These are phyloP conservation scores for Botrytis medusae DNA, from an alignment of 2,329 filamentous ascomycete species.

Conservation along the genomic window DNA sequence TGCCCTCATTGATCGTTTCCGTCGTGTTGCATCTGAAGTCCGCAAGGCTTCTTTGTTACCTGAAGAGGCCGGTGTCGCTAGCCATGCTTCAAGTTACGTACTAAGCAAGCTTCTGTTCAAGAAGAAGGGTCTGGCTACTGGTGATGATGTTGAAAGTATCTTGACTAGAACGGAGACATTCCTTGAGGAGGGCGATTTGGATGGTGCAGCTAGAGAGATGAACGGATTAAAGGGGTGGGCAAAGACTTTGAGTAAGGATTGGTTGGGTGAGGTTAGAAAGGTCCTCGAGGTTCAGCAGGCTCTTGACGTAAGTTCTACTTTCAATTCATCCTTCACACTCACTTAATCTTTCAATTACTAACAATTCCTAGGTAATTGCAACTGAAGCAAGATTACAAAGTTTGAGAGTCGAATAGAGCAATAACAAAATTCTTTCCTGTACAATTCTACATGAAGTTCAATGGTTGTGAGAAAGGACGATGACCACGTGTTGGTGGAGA, in stretches of 20 bases:
- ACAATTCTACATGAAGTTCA: constrained; percentile 32
- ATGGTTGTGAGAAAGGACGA: neutral
- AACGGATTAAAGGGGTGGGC: constrained; percentile 92
- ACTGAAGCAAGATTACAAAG: constrained; percentile 88
- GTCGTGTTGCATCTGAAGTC: constrained; percentile 86
- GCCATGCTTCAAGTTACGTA: constrained; percentile 85
- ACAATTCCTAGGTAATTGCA: constrained; percentile 69
- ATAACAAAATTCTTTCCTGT: constrained; percentile 20
- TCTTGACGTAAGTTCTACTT: constrained; percentile 72
- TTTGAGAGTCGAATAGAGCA: constrained; percentile 70
- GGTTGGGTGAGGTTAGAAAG: constrained; percentile 86
- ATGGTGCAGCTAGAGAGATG: constrained; percentile 91
- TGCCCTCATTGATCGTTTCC: constrained; percentile 93
- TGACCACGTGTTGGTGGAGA: neutral
- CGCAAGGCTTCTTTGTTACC: constrained; percentile 91
- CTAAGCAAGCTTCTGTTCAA: constrained; percentile 95
- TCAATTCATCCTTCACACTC: neutral
- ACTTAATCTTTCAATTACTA: constrained; percentile 21
- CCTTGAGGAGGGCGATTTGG: constrained; percentile 89
- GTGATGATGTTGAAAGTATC: constrained; percentile 91
- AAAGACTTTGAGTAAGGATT: constrained; percentile 90
- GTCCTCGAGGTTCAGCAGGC: constrained; percentile 95
- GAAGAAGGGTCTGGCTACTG: constrained; percentile 81
- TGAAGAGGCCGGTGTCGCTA: constrained; percentile 90
- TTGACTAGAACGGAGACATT: constrained; percentile 85